These are phyloP conservation scores for Nadsonia fulvescens DNA, from an alignment of 805 yeast genomes.

Conservation along the genomic window DNA sequence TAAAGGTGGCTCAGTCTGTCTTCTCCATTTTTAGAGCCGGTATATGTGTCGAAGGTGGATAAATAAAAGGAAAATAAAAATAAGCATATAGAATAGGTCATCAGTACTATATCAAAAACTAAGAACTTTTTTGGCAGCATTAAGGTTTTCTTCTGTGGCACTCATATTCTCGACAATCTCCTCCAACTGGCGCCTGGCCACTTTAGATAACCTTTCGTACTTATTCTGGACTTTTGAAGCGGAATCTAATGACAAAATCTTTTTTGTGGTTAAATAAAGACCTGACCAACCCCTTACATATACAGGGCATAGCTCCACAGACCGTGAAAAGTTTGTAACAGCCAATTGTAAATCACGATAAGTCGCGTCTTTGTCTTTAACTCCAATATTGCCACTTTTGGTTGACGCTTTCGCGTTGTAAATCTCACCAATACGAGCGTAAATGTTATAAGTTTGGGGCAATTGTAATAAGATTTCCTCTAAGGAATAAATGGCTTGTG, in stretches of 20 bases:
- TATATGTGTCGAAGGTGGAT: too few species aligned
- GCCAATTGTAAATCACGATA: constrained; percentile 11
- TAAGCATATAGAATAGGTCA: too few species aligned
- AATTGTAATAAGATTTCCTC: constrained; percentile 52
- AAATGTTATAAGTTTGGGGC: constrained; percentile 54
- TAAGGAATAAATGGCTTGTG: constrained; percentile 45
- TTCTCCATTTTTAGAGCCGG: too few species aligned
- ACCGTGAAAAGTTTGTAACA: constrained; percentile 37
- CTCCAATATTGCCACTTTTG: constrained; percentile 8
- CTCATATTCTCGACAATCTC: constrained; percentile 16
- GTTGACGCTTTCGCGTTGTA: too few species aligned
- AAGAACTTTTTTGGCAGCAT: constrained; percentile 3
- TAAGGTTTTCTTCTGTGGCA: constrained; percentile 2
- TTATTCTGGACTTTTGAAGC: constrained; percentile 11
- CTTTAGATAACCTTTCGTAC: constrained; percentile 18
- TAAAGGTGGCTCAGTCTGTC: too few species aligned
- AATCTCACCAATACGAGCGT: constrained; percentile 45
- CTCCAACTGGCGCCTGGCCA: constrained; percentile 23
- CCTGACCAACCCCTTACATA: constrained; percentile 66
- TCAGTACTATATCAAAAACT: too few species aligned
- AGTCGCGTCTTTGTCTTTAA: constrained; percentile 11
- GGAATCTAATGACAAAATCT: constrained; percentile 12
- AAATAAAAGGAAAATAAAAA: too few species aligned
- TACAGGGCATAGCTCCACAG: constrained; percentile 60
- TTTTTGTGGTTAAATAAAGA: constrained; percentile 24